Evolutionary conservation across 1,284 basidiomycete species (phyloP).

Genomic region (Microbotryum intermedium): DNA sequence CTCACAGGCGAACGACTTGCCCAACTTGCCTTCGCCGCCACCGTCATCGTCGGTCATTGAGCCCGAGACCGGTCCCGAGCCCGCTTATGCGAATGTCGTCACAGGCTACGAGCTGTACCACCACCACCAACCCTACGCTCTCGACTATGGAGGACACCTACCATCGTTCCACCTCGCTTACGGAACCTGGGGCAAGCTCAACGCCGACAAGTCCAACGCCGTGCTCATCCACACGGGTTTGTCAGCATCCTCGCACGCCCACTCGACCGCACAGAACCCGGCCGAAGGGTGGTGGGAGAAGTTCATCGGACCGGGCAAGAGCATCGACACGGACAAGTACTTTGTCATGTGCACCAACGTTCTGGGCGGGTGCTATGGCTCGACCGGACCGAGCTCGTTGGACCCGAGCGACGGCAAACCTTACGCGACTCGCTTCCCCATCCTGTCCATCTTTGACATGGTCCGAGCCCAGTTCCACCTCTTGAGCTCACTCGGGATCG

Average conservation of each 20-base stretch:
- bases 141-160: constrained; percentile 65
- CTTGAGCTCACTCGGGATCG: constrained; percentile 74
- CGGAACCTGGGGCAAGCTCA: constrained; percentile 93
- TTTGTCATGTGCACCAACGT: constrained; percentile 97
- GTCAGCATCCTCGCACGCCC: constrained; percentile 91
- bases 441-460: constrained; percentile 95
- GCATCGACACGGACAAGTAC: constrained; percentile 85
- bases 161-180: constrained; percentile 82
- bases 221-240: constrained; percentile 96
- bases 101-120: constrained; percentile 40
- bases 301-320: constrained; percentile 90
- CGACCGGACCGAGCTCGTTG: constrained; percentile 80
- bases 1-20: constrained; percentile 5
- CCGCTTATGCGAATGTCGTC: constrained; percentile 42
- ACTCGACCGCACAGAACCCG: constrained; percentile 67
- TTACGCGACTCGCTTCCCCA: constrained; percentile 85
- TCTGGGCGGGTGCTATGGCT: constrained; percentile 93
- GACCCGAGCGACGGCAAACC: constrained; percentile 59
- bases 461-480: constrained; percentile 79
- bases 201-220: constrained; percentile 68
- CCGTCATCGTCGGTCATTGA: constrained; percentile 7
- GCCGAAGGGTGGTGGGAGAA: constrained; percentile 96
- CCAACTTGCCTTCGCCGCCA: constrained; percentile 5
- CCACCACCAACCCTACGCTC: constrained; percentile 50
- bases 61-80: constrained; percentile 40